Percentiles rank a stretch among this genome's conserved stretches.
phyloP scores from a whole-genome alignment of 2,329 filamentous ascomycete species.

The Microcera coccophila region DNA sequence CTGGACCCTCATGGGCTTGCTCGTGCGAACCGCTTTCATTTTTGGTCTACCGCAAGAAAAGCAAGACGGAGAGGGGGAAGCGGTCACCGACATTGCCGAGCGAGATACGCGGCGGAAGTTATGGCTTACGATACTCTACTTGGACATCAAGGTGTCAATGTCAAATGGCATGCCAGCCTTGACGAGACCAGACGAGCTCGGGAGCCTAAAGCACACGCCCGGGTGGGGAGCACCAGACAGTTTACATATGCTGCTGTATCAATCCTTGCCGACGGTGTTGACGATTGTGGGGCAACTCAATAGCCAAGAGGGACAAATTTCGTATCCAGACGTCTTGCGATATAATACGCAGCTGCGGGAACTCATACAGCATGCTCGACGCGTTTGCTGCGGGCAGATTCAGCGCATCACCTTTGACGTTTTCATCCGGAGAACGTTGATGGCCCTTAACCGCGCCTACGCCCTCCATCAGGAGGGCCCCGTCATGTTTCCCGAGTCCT shows the following conservation, averaged over 20 bases:
- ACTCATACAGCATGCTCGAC: constrained; percentile 30
- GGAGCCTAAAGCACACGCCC: constrained; percentile 22
- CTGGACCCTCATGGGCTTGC: constrained; percentile 33
- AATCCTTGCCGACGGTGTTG: constrained; percentile 31
- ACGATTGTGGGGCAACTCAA: constrained; percentile 32
- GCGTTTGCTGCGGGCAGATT: constrained; percentile 27
- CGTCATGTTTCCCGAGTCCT: constrained; percentile 32
- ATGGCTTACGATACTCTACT: constrained; percentile 35
- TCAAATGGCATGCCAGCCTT: constrained; percentile 34
- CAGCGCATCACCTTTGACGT: constrained; percentile 35
- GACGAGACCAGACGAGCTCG: constrained; percentile 31
- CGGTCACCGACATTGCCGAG: constrained; percentile 23
- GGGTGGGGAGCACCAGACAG: constrained; percentile 27
- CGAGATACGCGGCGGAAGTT: constrained; percentile 28
- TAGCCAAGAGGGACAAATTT: constrained; percentile 28
- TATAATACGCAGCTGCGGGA: constrained; percentile 33
- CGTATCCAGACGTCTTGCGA: constrained; percentile 32
- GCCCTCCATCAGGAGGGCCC: constrained; percentile 33
- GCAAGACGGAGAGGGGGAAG: constrained; percentile 20
- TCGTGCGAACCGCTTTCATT: constrained; percentile 34
- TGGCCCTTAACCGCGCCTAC: constrained; percentile 35
- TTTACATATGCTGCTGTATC: constrained; percentile 32
- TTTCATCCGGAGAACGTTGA: constrained; percentile 33
- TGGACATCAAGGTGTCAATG: constrained; percentile 36
- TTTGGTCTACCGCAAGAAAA: constrained; percentile 33